phyloP scores from a whole-genome alignment of 2,329 filamentous ascomycete genomes.

The Exserohilum rostratum region DNA sequence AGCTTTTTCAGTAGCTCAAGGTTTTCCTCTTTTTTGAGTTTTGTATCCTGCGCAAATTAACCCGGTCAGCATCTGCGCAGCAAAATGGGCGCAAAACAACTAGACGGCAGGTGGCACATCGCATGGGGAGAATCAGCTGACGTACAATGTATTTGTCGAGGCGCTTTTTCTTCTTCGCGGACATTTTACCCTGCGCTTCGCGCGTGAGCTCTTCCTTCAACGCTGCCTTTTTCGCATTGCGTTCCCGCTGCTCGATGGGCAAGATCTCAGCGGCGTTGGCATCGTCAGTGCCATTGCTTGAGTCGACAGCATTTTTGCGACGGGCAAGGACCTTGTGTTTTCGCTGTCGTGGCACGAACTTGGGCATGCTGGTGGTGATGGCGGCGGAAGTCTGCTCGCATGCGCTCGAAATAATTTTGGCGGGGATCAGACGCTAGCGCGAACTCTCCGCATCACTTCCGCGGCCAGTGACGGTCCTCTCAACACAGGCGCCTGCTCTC shows the following conservation, averaged over 20 bases:
- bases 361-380: conserved; percentile 40
- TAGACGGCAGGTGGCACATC: too few species aligned
- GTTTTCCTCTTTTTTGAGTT: conserved; percentile 93
- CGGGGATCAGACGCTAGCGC: conserved; percentile 34
- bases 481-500: too few species aligned
- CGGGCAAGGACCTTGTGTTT: conserved; percentile 71
- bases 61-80: not conserved
- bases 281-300: conserved; percentile 54
- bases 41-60: conserved; percentile 67
- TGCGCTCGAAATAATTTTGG: conserved; percentile 45
- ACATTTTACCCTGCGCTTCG: conserved; percentile 62
- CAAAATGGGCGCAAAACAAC: not conserved
- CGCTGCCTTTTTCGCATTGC: conserved; percentile 58
- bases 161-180: conserved; percentile 69
- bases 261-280: conserved; percentile 60
- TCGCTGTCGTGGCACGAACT: conserved; percentile 60
- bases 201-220: conserved; percentile 61
- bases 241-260: conserved; percentile 58
- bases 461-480: conserved; percentile 12
- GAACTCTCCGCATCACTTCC: conserved; percentile 23
- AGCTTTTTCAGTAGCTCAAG: conserved; percentile 82
- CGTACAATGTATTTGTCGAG: conserved; percentile 71
- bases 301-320: conserved; percentile 48
- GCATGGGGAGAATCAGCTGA: conserved; percentile 1
- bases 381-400: conserved; percentile 13